These are phyloP conservation scores for Camellia oleifera DNA, from an alignment of 179 eudicot species.

Conservation along the genomic window DNA sequence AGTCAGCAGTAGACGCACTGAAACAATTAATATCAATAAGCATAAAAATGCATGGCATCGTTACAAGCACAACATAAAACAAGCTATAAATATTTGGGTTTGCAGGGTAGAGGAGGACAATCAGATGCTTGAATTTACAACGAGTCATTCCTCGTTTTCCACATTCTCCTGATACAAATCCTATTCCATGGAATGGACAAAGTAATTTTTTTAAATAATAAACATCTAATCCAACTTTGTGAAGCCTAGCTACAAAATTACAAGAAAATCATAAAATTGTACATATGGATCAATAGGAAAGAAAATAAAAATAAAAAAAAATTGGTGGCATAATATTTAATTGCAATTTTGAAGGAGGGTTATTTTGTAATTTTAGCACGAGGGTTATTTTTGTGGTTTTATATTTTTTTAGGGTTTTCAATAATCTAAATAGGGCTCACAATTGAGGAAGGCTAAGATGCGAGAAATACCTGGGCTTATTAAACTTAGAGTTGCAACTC, in stretches of 20 bases:
- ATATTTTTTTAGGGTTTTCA: no score
- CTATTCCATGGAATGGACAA: not conserved
- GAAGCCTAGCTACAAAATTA: not conserved
- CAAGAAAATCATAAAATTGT: not conserved
- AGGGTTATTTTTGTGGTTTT: no score
- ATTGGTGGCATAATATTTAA: no score
- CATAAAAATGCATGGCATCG: not conserved
- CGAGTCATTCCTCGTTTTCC: not conserved
- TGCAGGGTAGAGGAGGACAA: not conserved
- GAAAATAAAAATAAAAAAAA: no score
- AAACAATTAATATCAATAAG: slow-evolving; percentile 14
- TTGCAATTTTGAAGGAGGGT: no score
- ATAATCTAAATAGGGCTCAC: no score
- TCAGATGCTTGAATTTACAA: not conserved
- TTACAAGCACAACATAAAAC: not conserved
- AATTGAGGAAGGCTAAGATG: no score
- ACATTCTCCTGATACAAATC: not conserved
- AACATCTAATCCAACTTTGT: not conserved
- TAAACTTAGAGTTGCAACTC: no score
- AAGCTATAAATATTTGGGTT: not conserved
- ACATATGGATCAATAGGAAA: no score
- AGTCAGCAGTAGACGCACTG: slow-evolving; percentile 53
- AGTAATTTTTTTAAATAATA: not conserved
- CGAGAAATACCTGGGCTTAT: no score
- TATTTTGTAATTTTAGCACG: no score